phyloP scores from a whole-genome alignment of 2,329 filamentous ascomycete species.

The Cercospora citrullina region DNA sequence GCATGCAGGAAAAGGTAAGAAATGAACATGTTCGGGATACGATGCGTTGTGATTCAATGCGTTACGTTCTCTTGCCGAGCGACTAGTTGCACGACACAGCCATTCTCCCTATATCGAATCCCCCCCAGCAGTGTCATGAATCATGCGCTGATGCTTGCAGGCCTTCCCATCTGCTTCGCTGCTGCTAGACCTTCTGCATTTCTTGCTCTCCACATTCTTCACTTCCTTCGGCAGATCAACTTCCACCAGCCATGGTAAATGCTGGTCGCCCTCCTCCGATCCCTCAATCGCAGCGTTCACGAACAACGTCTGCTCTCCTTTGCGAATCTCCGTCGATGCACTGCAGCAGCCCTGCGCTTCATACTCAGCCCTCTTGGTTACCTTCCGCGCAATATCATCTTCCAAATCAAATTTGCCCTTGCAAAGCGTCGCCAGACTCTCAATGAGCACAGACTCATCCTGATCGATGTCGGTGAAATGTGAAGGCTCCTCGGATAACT shows the following conservation, averaged over 20 bases:
- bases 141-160: background rate
- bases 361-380: conserved; percentile 26
- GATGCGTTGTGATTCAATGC: too few species aligned
- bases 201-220: background rate
- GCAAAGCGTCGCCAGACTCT: conserved; percentile 37
- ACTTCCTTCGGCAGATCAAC: conserved; percentile 43
- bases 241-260: conserved; percentile 57
- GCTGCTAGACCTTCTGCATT: background rate
- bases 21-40: too few species aligned
- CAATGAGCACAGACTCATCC: conserved; percentile 41
- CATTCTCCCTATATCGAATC: background rate
- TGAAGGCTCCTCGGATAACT: conserved; percentile 27
- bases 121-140: background rate
- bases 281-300: conserved; percentile 61
- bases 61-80: background rate
- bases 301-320: conserved; percentile 56
- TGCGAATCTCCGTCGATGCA: conserved; percentile 29
- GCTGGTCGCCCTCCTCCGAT: conserved; percentile 41
- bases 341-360: conserved; percentile 34
- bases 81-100: background rate
- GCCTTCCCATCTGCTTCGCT: background rate
- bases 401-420: conserved; percentile 22
- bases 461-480: conserved; percentile 53
- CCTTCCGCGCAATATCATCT: conserved; percentile 26
- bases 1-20: too few species aligned